phyloP scores from a whole-genome alignment of 2,329 filamentous ascomycete genomes.

The Curvularia verruculosa region DNA sequence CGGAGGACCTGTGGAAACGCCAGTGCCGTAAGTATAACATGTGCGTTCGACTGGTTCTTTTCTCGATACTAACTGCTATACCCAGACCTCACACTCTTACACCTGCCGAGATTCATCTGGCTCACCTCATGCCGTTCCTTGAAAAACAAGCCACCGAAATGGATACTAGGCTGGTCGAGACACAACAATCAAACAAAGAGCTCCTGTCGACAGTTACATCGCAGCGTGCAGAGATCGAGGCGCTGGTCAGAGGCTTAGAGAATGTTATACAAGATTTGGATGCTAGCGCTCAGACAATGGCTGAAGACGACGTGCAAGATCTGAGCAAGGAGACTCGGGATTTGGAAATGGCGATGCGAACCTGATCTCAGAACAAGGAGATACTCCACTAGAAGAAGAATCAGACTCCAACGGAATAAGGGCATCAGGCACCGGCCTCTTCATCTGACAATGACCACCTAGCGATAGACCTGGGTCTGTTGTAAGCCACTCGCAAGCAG shows the following conservation, averaged over 20 bases:
- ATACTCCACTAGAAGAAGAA: not conserved
- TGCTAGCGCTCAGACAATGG: slow-evolving; percentile 52
- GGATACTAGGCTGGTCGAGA: slow-evolving; percentile 55
- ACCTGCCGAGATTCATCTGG: slow-evolving; percentile 61
- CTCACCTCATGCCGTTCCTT: slow-evolving; percentile 65
- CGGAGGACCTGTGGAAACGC: slow-evolving; percentile 42
- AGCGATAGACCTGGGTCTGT: too few species aligned
- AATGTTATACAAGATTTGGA: slow-evolving; percentile 64
- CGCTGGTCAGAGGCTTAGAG: slow-evolving; percentile 61
- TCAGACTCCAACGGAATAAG: not conserved
- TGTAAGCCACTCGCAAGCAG: not conserved
- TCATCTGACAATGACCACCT: not conserved
- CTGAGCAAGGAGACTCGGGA: slow-evolving; percentile 45
- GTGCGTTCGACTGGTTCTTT: not conserved
- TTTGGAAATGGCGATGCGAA: slow-evolving; percentile 46
- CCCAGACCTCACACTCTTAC: slow-evolving; percentile 64
- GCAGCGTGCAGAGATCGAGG: slow-evolving; percentile 64
- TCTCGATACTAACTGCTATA: not conserved
- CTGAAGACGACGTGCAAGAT: slow-evolving; percentile 45
- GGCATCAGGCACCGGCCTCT: not conserved
- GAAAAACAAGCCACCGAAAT: slow-evolving; percentile 58
- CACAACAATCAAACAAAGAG: slow-evolving; percentile 60
- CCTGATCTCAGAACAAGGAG: slow-evolving; percentile 21
- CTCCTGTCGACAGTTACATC: slow-evolving; percentile 58
- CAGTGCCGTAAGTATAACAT: slow-evolving; percentile 54